These are phyloP conservation scores for Solanum peruvianum DNA, from an alignment of 257 asterid species.

Conservation along the genomic window DNA sequence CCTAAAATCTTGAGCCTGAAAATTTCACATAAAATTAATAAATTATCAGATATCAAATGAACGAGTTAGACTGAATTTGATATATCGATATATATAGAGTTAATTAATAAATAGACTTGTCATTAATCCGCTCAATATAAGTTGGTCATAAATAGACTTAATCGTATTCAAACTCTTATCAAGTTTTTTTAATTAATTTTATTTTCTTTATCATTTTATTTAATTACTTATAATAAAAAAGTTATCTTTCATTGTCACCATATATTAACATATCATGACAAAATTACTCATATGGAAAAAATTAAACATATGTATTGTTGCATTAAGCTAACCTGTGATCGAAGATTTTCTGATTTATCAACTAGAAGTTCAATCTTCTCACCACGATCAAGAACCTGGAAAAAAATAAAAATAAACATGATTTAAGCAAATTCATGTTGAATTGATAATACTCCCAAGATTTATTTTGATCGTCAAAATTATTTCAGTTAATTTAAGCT, in stretches of 20 bases:
- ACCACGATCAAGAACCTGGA: slow-evolving; percentile 47
- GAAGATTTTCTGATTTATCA: slow-evolving; percentile 38
- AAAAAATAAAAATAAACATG: background rate
- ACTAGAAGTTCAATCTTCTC: slow-evolving; percentile 37
- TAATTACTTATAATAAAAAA: background rate
- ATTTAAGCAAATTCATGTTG: background rate
- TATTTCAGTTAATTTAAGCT: too few species aligned
- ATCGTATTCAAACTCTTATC: background rate
- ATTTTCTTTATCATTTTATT: background rate
- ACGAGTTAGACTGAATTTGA: background rate
- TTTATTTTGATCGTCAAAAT: too few species aligned
- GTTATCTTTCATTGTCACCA: background rate
- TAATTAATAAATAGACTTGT: background rate
- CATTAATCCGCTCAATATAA: background rate
- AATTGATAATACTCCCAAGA: background rate
- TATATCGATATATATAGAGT: background rate
- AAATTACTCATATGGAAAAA: background rate
- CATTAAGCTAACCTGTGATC: slow-evolving; percentile 29
- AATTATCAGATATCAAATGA: background rate
- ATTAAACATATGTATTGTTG: background rate
- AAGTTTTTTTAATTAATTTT: too few species aligned
- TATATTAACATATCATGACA: background rate
- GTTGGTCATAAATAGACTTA: background rate
- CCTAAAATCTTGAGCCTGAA: slow-evolving; percentile 45
- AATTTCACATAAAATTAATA: background rate